phyloP scores from a whole-genome alignment of 495 filamentous ascomycete genomes.

The Niebla homalea region DNA sequence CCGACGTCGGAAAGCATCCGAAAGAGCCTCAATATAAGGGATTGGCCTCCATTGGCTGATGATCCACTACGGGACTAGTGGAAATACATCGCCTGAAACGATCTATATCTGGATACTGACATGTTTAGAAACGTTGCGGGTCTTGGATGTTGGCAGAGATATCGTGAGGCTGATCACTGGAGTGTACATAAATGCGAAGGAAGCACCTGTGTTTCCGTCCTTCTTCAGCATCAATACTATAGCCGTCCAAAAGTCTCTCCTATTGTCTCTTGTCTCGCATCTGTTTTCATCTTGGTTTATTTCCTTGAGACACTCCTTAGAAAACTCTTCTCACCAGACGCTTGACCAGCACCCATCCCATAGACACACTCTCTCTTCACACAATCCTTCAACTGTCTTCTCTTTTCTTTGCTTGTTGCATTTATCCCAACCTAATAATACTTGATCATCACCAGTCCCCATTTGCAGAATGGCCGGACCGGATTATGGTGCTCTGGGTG shows the following conservation, averaged over 20 bases:
- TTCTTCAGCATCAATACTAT: conserved; percentile 8
- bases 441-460: background rate
- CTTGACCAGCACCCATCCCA: background rate
- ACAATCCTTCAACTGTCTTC: background rate
- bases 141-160: background rate
- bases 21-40: conserved; percentile 14
- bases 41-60: conserved; percentile 12
- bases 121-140: conserved; percentile 13
- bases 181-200: conserved; percentile 11
- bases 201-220: conserved; percentile 9
- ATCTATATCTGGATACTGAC: conserved; percentile 1
- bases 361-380: background rate
- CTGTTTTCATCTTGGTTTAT: conserved; percentile 8
- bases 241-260: conserved; percentile 7
- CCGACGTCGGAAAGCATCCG: conserved; percentile 12
- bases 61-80: background rate
- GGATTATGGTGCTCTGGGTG: conserved; percentile 61
- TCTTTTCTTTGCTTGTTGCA: background rate
- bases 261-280: conserved; percentile 9
- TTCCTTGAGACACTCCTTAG: conserved; percentile 19
- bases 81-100: conserved; percentile 12
- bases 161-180: background rate
- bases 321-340: background rate
- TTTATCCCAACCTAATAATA: background rate
- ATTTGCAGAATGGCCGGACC: conserved; percentile 30